phyloP scores from a whole-genome alignment of 768 basidiomycete species.

The Melanogaster broomeanus region DNA sequence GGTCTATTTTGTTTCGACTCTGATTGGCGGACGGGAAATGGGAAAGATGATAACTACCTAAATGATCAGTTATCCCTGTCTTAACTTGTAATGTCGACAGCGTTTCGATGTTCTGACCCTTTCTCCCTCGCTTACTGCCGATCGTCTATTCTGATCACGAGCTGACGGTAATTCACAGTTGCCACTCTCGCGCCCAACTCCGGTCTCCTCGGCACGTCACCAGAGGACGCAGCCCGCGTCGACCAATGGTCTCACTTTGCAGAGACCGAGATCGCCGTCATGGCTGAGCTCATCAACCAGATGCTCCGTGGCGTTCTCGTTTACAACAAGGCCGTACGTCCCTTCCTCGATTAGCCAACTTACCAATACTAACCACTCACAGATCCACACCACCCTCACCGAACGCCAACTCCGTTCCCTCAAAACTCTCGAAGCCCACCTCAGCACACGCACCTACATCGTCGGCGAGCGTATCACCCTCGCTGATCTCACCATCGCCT shows the following conservation, averaged over 20 bases:
- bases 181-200: conserved; percentile 75
- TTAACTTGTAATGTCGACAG: conserved; percentile 61
- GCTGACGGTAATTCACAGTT: conserved; percentile 48
- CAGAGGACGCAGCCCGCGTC: conserved; percentile 71
- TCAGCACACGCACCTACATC: conserved; percentile 82
- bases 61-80: conserved; percentile 75
- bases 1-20: conserved; percentile 1
- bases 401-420: conserved; percentile 62
- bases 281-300: conserved; percentile 38
- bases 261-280: conserved; percentile 60
- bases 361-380: not conserved
- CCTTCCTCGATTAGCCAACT: not conserved
- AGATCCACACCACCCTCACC: conserved; percentile 59
- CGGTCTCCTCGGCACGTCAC: conserved; percentile 67
- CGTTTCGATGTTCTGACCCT: conserved; percentile 13
- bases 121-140: not conserved
- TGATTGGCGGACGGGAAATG: conserved; percentile 13
- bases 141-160: conserved; percentile 9
- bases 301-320: conserved; percentile 55
- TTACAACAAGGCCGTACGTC: conserved; percentile 82
- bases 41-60: conserved; percentile 24
- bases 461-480: conserved; percentile 94
- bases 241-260: conserved; percentile 84
- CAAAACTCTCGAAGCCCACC: conserved; percentile 69
- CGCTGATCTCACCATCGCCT: conserved; percentile 79